Percentiles rank a stretch among this genome's conserved stretches.
Evolutionary conservation across 371 early-diverging fungal species (phyloP).

Genomic region (Rhizopus sp.): DNA sequence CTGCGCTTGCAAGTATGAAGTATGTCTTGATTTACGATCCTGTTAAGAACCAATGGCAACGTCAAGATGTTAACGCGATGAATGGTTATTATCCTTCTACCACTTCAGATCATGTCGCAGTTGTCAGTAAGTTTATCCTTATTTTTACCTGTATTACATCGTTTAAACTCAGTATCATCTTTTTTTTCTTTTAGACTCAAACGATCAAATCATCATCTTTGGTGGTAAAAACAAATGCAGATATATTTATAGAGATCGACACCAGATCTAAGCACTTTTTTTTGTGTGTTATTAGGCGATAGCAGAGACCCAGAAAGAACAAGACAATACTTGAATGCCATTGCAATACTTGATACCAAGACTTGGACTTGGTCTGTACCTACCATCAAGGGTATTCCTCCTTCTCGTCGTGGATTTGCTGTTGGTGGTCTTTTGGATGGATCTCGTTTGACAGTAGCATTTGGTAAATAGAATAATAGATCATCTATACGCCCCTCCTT

Average conservation of each 20-base stretch:
- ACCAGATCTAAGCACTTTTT: not conserved
- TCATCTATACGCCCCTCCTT: not conserved
- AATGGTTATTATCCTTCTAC: slow-evolving; percentile 21
- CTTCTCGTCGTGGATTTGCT: slow-evolving; percentile 45
- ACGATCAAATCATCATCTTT: slow-evolving; percentile 43
- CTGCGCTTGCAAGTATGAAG: slow-evolving; percentile 10
- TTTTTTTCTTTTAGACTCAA: slow-evolving; percentile 23
- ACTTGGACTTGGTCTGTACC: slow-evolving; percentile 46
- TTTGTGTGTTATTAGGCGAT: slow-evolving; percentile 28
- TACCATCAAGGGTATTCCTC: slow-evolving; percentile 33
- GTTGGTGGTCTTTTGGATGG: slow-evolving; percentile 34
- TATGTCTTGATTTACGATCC: slow-evolving; percentile 32
- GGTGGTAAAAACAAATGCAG: slow-evolving; percentile 35
- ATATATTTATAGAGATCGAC: not conserved
- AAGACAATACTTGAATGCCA: slow-evolving; percentile 29
- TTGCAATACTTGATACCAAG: slow-evolving; percentile 45
- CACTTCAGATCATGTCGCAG: slow-evolving; percentile 34
- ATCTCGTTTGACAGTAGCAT: slow-evolving; percentile 35
- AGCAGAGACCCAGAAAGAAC: slow-evolving; percentile 24
- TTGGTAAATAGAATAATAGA: slow-evolving; percentile 32
- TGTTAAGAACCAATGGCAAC: slow-evolving; percentile 4
- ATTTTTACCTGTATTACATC: not conserved
- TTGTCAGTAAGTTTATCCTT: slow-evolving; percentile 30
- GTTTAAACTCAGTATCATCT: not conserved
- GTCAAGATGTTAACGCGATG: slow-evolving; percentile 11